Evolutionary conservation across 73 alveolate species (phyloP).

Genomic region (Stentor coeruleus): DNA sequence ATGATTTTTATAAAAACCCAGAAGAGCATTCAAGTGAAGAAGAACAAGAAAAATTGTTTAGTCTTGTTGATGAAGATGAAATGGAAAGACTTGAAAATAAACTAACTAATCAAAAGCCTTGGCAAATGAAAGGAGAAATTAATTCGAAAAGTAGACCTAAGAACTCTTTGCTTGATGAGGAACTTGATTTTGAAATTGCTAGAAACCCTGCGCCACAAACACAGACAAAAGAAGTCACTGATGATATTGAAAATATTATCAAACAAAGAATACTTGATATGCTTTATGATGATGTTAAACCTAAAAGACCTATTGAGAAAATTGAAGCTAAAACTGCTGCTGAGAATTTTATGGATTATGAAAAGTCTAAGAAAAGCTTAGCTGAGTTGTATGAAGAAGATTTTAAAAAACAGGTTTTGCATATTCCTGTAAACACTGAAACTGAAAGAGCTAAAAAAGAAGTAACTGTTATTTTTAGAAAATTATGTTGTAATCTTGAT

Average conservation of each 20-base stretch:
- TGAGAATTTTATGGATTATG: slow-evolving; percentile 45
- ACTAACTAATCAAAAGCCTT: slow-evolving; percentile 38
- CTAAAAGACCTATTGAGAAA: slow-evolving; percentile 38
- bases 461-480: slow-evolving; percentile 33
- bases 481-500: slow-evolving; percentile 43
- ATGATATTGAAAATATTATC: slow-evolving; percentile 45
- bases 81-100: slow-evolving; percentile 41
- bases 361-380: slow-evolving; percentile 54
- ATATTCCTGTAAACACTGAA: slow-evolving; percentile 33
- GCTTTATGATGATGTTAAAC: slow-evolving; percentile 57
- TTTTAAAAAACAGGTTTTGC: slow-evolving; percentile 34
- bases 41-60: slow-evolving; percentile 30
- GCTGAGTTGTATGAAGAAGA: slow-evolving; percentile 67
- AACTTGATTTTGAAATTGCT: slow-evolving; percentile 49
- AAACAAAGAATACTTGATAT: slow-evolving; percentile 55
- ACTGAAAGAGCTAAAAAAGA: slow-evolving; percentile 40
- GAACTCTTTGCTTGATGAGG: slow-evolving; percentile 45
- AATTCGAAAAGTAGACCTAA: slow-evolving; percentile 39
- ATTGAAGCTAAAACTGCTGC: slow-evolving; percentile 28
- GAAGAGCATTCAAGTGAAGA: slow-evolving; percentile 28
- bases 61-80: slow-evolving; percentile 29
- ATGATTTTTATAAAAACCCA: slow-evolving; percentile 28
- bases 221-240: slow-evolving; percentile 37
- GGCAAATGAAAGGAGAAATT: slow-evolving; percentile 64
- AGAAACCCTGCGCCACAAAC: slow-evolving; percentile 40